Conservation (phyloP, 768 basidiomycete genomes). For the Mycena metata region DNA sequence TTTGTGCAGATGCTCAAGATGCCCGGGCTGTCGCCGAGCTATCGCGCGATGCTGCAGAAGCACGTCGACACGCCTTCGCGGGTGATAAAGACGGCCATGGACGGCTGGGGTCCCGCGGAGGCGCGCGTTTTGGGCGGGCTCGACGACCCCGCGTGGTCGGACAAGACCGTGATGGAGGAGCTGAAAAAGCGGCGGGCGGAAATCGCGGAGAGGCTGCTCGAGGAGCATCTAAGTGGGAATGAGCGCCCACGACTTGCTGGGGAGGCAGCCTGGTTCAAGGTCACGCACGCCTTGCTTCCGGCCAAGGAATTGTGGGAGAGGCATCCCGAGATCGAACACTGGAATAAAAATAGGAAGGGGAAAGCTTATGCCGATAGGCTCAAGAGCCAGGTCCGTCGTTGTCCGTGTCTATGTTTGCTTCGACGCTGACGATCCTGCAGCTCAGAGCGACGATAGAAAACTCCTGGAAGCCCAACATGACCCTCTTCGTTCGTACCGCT, state of each 20-base stretch:
- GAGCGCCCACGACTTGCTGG: conserved; percentile 20
- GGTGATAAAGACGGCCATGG: neutral
- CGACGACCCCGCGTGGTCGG: conserved; percentile 5
- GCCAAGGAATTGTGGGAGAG: conserved; percentile 40
- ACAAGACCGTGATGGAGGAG: conserved; percentile 14
- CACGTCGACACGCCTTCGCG: conserved; percentile 12
- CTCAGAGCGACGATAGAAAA: conserved; percentile 32
- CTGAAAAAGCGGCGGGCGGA: conserved; percentile 2
- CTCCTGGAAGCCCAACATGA: conserved; percentile 46
- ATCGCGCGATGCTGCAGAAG: conserved; percentile 8
- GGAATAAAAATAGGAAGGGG: conserved; percentile 25
- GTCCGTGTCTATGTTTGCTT: neutral
- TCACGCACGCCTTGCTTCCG: conserved; percentile 41
- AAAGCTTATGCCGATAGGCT: conserved; percentile 11
- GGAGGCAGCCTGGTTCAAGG: conserved; percentile 44
- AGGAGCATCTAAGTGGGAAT: conserved; percentile 34
- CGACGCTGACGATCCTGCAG: conserved; percentile 3
- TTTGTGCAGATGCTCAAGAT: conserved; percentile 13
- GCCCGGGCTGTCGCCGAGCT: conserved; percentile 16
- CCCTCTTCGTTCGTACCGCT: conserved; percentile 35
- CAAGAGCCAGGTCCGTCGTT: conserved; percentile 12
- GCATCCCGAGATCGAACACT: conserved; percentile 42
- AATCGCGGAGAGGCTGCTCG: conserved; percentile 32
- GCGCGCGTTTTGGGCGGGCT: conserved; percentile 2
- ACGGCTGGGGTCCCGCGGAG: conserved; percentile 12